Base-by-base conservation (phyloP, 768 basidiomycete genomes). In the Phaeotremella skinneri region DNA sequence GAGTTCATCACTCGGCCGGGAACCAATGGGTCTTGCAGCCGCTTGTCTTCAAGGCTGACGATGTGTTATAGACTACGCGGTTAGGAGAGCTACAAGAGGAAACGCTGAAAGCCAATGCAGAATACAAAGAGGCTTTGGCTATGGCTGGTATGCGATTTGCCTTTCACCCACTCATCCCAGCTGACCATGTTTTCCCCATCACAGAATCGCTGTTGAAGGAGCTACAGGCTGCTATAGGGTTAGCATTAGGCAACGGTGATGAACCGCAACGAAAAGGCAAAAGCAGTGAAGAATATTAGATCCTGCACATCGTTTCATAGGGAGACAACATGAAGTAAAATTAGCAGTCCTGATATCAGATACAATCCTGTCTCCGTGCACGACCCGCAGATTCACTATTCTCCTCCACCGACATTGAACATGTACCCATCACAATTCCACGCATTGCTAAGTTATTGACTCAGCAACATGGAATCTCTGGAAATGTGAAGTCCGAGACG, bases 351-450 rank as follows among this genome's bases (percentile, higher is more conserved):
- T 23, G 9, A 45, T 14, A 45, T 9, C 21, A 45, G 13, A 45
- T 21, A 45, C 43, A 13, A 45, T 13, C 43, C 7, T 23, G 23
- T 45, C 20, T 7, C 43, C 11, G 23, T 45, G 13, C 13, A 11
- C 21, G 43, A 21, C n/a, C n/a, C n/a, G n/a, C n/a, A n/a, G n/a
- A n/a, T n/a, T n/a, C 43, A 45, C 7, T 21, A 7, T 23, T 20
- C 13, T 45, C 20, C 11, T 20, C 43, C 43, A 45, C 21, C 43
- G 21, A 45, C 21, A 45, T 45, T 45, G 43, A 23, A 72, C 70
- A 70, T 72, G 25, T 41, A 56, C 3, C 70, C 66, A 53, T 72
- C 65, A 42, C 70, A 72, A 47, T 66, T 66, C 23, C 47, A 25
- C 16, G 70, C 57, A 11, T 52, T 56, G 39, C 70, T 67, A 47